These are phyloP conservation scores for Bertia moriformis DNA, from an alignment of 2,329 filamentous ascomycete species.

Conservation along the genomic window DNA sequence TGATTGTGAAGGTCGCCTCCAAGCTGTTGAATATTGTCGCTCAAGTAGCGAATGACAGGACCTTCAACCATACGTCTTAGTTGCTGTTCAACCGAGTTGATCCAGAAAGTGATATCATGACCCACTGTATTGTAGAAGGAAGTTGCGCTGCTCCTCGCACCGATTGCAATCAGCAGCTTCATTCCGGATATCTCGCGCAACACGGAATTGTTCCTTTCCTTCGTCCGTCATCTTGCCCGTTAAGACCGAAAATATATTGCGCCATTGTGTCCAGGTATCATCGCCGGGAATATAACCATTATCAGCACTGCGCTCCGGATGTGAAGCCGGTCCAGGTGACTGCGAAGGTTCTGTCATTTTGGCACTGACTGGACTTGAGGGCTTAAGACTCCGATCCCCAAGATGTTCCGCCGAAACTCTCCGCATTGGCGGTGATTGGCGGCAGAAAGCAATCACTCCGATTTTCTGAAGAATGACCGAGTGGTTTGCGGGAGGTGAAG, in stretches of 20 bases:
- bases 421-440: neutral
- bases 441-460: too few species aligned
- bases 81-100: neutral
- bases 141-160: constrained; percentile 49
- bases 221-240: constrained; percentile 37
- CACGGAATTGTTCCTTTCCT: constrained; percentile 38
- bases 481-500: too few species aligned
- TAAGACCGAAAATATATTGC: constrained; percentile 50
- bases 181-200: constrained; percentile 39
- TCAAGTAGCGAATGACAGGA: constrained; percentile 53
- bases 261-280: constrained; percentile 16
- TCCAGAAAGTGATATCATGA: neutral
- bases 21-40: constrained; percentile 36
- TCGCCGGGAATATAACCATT: constrained; percentile 12
- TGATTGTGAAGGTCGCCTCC: constrained; percentile 41
- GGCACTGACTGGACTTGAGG: too few species aligned
- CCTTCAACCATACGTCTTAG: constrained; percentile 14
- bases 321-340: neutral
- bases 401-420: neutral
- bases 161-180: constrained; percentile 43
- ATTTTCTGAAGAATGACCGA: too few species aligned
- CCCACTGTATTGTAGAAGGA: constrained; percentile 39
- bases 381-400: too few species aligned
- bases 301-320: neutral
- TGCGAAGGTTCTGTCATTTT: neutral